These are phyloP conservation scores for Digitaria exilis DNA, from an alignment of 202 grass and related monocot species.

Conservation along the genomic window DNA sequence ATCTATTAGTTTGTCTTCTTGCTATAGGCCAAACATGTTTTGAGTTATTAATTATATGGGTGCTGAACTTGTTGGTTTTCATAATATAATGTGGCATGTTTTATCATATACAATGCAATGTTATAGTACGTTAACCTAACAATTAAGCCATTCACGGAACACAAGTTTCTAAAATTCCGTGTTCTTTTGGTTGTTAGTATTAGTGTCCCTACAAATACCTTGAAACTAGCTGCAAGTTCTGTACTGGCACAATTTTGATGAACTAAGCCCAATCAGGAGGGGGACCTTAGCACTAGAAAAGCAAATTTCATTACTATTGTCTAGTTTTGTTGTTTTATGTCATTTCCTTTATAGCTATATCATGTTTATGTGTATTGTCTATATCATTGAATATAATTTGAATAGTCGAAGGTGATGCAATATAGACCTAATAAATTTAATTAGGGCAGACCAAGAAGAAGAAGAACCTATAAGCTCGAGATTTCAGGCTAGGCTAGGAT, in stretches of 20 bases:
- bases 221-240: not conserved
- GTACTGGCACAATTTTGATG: not conserved
- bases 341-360: not conserved
- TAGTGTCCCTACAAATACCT: not conserved
- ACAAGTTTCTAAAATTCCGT: not conserved
- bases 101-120: not conserved
- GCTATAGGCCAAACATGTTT: not conserved
- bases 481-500: too few species aligned
- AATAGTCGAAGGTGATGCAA: not conserved
- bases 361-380: not conserved
- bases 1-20: not conserved
- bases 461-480: too few species aligned
- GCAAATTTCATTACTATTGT: not conserved
- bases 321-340: not conserved
- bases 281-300: too few species aligned
- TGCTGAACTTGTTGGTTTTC: not conserved
- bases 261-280: not conserved
- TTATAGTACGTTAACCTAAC: not conserved
- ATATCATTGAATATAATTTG: not conserved
- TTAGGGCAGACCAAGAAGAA: too few species aligned
- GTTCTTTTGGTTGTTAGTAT: not conserved
- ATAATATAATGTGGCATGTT: not conserved
- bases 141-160: not conserved
- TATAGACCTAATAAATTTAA: not conserved
- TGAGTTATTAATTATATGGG: not conserved